phyloP scores from a whole-genome alignment of 2,329 filamentous ascomycete genomes.

The Immersiporthe knoxdaviesiana region DNA sequence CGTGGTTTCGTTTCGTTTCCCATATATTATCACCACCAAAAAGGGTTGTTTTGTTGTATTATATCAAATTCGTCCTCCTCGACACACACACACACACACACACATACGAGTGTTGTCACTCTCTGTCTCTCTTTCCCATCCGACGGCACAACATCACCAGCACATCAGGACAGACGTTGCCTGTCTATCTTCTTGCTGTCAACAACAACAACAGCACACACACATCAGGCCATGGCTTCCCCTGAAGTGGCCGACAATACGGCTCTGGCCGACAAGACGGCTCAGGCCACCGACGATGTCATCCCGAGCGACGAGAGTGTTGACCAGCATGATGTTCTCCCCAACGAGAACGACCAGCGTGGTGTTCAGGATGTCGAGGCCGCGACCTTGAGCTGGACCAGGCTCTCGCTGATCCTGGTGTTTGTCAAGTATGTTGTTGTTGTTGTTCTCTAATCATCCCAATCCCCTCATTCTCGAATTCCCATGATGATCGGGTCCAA shows the following conservation, averaged over 20 bases:
- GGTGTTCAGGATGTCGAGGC: slow-evolving; percentile 35
- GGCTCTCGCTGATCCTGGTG: slow-evolving; percentile 31
- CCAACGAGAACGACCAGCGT: slow-evolving; percentile 30
- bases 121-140: too few species aligned
- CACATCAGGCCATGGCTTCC: slow-evolving; percentile 1
- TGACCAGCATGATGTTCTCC: neutral
- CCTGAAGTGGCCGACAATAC: slow-evolving; percentile 11
- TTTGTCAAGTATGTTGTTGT: slow-evolving; percentile 39
- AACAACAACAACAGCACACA: neutral
- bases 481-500: too few species aligned
- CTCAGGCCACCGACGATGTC: slow-evolving; percentile 19
- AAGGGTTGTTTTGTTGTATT: neutral
- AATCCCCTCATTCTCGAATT: neutral
- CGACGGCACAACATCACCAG: neutral
- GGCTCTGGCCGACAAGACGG: slow-evolving; percentile 21
- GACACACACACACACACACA: neutral
- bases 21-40: neutral
- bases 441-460: too few species aligned
- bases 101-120: neutral
- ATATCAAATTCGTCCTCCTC: neutral
- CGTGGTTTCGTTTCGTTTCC: neutral
- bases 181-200: too few species aligned
- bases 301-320: slow-evolving; percentile 11
- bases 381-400: slow-evolving; percentile 33
- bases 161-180: neutral